These are phyloP conservation scores for Kwoniella sp. DNA, from an alignment of 768 basidiomycete genomes.

Conservation along the genomic window DNA sequence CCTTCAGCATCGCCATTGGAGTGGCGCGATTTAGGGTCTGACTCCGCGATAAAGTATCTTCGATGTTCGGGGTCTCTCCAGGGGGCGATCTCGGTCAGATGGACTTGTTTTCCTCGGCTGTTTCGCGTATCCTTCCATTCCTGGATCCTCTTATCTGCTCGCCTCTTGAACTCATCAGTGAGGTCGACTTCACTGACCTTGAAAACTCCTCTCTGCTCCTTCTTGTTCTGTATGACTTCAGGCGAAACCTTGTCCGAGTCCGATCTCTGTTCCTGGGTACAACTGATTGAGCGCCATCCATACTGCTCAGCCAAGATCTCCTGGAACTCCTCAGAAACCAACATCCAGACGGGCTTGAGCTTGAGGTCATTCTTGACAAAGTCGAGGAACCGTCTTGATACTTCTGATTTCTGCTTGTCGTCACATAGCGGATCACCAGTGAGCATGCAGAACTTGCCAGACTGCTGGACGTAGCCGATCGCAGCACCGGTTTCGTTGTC, in stretches of 20 bases:
- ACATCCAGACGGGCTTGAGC: conserved; percentile 65
- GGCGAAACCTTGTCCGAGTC: conserved; percentile 61
- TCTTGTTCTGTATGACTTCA: conserved; percentile 65
- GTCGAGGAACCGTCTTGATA: conserved; percentile 61
- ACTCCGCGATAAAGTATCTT: conserved; percentile 63
- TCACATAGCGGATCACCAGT: conserved; percentile 67
- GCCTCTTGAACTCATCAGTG: conserved; percentile 58
- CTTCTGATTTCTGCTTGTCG: conserved; percentile 54
- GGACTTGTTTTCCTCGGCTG: conserved; percentile 65
- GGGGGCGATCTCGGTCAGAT: conserved; percentile 60
- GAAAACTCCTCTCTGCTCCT: conserved; percentile 60
- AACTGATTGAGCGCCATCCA: conserved; percentile 65
- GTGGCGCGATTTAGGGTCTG: not conserved
- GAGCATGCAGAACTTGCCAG: conserved; percentile 62
- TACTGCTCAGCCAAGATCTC: conserved; percentile 60
- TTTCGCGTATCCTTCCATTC: conserved; percentile 61
- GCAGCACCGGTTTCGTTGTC: conserved; percentile 64
- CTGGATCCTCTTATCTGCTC: conserved; percentile 62
- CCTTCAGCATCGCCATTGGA: not conserved
- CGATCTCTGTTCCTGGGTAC: conserved; percentile 66
- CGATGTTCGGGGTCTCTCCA: conserved; percentile 65
- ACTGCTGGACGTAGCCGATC: conserved; percentile 64
- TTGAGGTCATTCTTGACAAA: conserved; percentile 57
- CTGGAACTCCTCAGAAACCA: conserved; percentile 63
- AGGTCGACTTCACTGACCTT: conserved; percentile 41